These are phyloP conservation scores for Apophysomyces trapeziformis DNA, from an alignment of 371 early-diverging fungal genomes.

Conservation along the genomic window DNA sequence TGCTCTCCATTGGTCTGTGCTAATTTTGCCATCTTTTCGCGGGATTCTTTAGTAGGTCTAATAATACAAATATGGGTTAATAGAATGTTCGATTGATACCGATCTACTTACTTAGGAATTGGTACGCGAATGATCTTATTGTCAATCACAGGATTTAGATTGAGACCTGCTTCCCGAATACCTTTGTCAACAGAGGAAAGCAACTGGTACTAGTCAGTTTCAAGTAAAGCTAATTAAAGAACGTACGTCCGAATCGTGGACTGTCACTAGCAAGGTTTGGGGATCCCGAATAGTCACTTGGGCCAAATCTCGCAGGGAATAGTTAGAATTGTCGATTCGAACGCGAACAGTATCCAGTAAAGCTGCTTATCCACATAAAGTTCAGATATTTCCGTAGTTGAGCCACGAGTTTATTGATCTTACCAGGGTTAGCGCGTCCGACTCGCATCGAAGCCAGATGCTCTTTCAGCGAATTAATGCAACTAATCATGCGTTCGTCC, in stretches of 20 bases:
- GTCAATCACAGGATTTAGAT: constrained; percentile 80
- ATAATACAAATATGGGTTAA: constrained; percentile 2
- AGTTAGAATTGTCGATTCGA: constrained; percentile 58
- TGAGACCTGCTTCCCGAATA: constrained; percentile 81
- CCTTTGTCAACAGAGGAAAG: constrained; percentile 77
- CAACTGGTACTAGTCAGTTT: constrained; percentile 46
- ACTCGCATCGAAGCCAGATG: constrained; percentile 72
- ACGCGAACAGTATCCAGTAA: constrained; percentile 79
- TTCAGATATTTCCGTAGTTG: neutral
- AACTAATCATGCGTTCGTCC: constrained; percentile 48
- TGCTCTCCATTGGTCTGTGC: constrained; percentile 72
- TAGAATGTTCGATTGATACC: neutral
- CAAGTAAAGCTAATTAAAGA: neutral
- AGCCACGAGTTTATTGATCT: neutral
- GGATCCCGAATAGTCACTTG: constrained; percentile 88
- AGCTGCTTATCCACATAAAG: constrained; percentile 40
- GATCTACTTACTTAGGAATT: constrained; percentile 76
- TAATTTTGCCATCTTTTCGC: constrained; percentile 76
- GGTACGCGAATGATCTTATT: constrained; percentile 79
- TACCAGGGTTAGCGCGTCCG: constrained; percentile 81
- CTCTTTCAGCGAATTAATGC: constrained; percentile 57
- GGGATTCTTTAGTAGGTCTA: constrained; percentile 80
- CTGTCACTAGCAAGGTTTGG: constrained; percentile 80
- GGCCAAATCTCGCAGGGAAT: constrained; percentile 72
- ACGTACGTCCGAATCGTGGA: constrained; percentile 77